Evolutionary conservation across 2,329 filamentous ascomycete species (phyloP).

Genomic region (Botrytis elliptica): DNA sequence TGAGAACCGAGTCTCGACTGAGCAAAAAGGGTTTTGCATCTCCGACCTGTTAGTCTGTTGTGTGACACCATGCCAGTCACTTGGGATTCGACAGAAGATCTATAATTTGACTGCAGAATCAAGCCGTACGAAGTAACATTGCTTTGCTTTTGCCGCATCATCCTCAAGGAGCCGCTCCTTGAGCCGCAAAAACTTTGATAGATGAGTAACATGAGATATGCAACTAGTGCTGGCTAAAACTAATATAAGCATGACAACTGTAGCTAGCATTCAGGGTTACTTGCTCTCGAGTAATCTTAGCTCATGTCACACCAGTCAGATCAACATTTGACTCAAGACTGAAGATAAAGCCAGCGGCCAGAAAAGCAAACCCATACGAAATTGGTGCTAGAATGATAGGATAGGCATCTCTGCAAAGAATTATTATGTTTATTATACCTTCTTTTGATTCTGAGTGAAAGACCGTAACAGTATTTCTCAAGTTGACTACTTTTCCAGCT

Average conservation of each 20-base stretch:
- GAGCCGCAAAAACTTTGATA: not conserved
- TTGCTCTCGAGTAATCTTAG: not conserved
- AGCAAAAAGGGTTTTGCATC: not conserved
- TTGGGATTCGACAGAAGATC: not conserved
- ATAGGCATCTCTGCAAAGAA: not conserved
- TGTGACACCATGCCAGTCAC: not conserved
- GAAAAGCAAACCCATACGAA: not conserved
- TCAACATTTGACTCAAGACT: not conserved
- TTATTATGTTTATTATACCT: not conserved
- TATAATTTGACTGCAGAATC: slow-evolving; percentile 1
- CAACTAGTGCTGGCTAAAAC: not conserved
- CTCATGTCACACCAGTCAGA: not conserved
- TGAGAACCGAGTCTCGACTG: not conserved
- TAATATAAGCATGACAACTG: not conserved
- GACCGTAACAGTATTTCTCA: not conserved
- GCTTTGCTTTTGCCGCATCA: not conserved
- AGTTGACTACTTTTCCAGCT: not conserved
- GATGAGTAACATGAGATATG: not conserved
- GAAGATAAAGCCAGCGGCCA: not conserved
- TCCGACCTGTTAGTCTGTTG: not conserved
- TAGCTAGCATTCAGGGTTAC: not conserved
- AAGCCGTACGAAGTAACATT: not conserved
- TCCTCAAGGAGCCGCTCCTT: not conserved
- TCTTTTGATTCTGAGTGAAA: not conserved
- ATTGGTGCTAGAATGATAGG: not conserved